These are phyloP conservation scores for Candida ortonii DNA, from an alignment of 805 yeast species.

Conservation along the genomic window DNA sequence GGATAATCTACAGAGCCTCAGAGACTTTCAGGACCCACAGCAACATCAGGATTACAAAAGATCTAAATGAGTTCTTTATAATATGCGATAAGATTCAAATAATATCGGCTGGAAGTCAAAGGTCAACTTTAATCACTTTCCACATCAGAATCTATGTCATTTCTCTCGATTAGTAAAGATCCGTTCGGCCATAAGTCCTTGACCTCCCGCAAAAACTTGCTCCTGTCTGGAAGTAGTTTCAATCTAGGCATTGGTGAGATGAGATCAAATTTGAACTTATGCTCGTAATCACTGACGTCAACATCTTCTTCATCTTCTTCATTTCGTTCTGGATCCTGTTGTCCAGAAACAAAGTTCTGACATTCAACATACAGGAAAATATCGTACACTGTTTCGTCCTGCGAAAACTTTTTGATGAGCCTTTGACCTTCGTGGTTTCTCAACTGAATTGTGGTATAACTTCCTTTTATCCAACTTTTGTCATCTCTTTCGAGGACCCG, in stretches of 20 bases:
- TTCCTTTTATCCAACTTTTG: constrained; percentile 26
- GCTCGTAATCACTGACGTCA: constrained; percentile 15
- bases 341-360: constrained; percentile 25
- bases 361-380: constrained; percentile 51
- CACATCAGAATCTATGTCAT: constrained; percentile 22
- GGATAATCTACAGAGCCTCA: constrained; percentile 32
- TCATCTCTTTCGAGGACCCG: constrained; percentile 8
- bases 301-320: constrained; percentile 17
- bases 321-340: constrained; percentile 7
- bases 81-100: too few species aligned
- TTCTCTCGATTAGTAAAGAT: constrained; percentile 31
- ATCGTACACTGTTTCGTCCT: constrained; percentile 40
- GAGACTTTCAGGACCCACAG: constrained; percentile 11
- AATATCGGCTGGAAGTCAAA: neutral
- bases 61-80: constrained; percentile 20
- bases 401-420: constrained; percentile 42
- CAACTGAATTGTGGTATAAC: constrained; percentile 46
- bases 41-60: constrained; percentile 21
- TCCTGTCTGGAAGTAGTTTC: constrained; percentile 25
- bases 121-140: constrained; percentile 9
- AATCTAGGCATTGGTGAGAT: constrained; percentile 37
- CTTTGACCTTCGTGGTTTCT: constrained; percentile 54
- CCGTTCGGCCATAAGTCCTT: constrained; percentile 39
- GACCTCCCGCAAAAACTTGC: constrained; percentile 21
- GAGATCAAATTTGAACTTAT: constrained; percentile 32